Evolutionary conservation across 1,139 yeast species (phyloP).

Genomic region (Suhomyces anneliseae): DNA sequence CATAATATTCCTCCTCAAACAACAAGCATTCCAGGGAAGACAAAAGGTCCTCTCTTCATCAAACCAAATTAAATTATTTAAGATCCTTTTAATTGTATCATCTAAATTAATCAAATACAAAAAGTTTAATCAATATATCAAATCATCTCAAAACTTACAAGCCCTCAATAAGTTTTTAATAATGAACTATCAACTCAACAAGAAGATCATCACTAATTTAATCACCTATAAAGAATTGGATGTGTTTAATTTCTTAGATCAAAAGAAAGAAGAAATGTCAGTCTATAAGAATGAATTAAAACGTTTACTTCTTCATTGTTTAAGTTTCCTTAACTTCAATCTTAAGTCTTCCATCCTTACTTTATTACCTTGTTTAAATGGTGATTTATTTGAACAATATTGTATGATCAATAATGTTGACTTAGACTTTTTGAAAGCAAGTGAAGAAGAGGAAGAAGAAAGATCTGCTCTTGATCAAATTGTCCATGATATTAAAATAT

Average conservation of each 20-base stretch:
- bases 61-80: conserved; percentile 26
- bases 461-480: conserved; percentile 15
- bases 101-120: conserved; percentile 31
- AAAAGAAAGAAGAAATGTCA: not conserved
- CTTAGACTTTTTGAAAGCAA: conserved; percentile 9
- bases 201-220: conserved; percentile 34
- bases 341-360: conserved; percentile 29
- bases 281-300: conserved; percentile 10
- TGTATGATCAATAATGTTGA: conserved; percentile 39
- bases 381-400: conserved; percentile 42
- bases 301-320: conserved; percentile 13
- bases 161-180: conserved; percentile 32
- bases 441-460: conserved; percentile 10
- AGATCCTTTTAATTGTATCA: conserved; percentile 33
- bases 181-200: conserved; percentile 40
- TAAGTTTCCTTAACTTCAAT: conserved; percentile 32
- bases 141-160: conserved; percentile 26
- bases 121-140: conserved; percentile 26
- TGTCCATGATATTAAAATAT: conserved; percentile 23
- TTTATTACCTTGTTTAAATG: conserved; percentile 38
- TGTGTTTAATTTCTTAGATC: conserved; percentile 22
- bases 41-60: conserved; percentile 1
- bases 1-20: conserved; percentile 28
- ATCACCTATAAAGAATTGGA: conserved; percentile 35
- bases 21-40: conserved; percentile 5